Evolutionary conservation across 2,329 filamentous ascomycete genomes (phyloP).

Genomic region (Rasamsonia emersonii): DNA sequence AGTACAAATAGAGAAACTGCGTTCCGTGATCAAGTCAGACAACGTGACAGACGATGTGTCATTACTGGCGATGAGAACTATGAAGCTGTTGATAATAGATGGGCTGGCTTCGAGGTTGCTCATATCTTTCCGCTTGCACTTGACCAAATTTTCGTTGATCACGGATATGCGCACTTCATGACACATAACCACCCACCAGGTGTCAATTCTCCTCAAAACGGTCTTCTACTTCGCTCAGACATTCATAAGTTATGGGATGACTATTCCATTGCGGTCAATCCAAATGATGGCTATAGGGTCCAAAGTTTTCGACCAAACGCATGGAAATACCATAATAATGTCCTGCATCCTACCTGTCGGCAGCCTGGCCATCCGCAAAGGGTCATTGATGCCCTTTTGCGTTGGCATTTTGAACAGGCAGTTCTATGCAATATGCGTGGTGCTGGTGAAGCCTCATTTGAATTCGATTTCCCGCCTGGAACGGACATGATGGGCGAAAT

Average conservation of each 20-base stretch:
- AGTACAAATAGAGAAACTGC: neutral
- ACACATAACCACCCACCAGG: neutral
- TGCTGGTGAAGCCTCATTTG: constrained; percentile 9
- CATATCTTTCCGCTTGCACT: constrained; percentile 3
- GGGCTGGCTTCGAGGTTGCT: constrained; percentile 2
- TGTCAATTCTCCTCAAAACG: constrained; percentile 5
- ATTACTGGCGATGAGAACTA: neutral
- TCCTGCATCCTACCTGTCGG: constrained; percentile 4
- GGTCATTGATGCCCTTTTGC: constrained; percentile 5
- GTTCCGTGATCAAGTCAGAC: constrained; percentile 8
- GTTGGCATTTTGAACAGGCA: constrained; percentile 9
- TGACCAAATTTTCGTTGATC: neutral
- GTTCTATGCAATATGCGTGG: constrained; percentile 10
- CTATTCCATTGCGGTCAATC: constrained; percentile 5
- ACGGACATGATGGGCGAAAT: constrained; percentile 11
- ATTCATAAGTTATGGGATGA: constrained; percentile 2
- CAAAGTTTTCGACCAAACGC: constrained; percentile 2
- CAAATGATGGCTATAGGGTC: constrained; percentile 5
- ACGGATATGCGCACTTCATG: neutral
- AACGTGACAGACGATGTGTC: constrained; percentile 9
- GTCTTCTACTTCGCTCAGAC: neutral
- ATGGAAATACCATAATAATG: constrained; percentile 2
- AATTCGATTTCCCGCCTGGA: constrained; percentile 10
- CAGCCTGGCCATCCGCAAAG: constrained; percentile 1
- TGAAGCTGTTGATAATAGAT: neutral